Percentiles rank a stretch among this genome's conserved stretches.
Evolutionary conservation across 208 protist genomes (phyloP).

Genomic region (Blechomonas ayalai): DNA sequence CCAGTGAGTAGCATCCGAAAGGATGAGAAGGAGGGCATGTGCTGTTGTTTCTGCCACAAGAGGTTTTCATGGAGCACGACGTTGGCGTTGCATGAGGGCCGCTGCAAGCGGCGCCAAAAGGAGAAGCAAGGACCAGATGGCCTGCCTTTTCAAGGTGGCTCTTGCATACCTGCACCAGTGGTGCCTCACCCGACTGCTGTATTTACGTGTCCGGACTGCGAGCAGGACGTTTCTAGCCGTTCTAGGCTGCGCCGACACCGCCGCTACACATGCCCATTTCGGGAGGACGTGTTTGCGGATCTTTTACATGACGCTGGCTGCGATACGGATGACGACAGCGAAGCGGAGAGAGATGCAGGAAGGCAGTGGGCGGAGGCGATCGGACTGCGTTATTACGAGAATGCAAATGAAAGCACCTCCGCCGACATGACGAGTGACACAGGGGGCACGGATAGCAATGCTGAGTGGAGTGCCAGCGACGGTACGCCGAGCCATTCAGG

Average conservation of each 20-base stretch:
- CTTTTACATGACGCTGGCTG: constrained; percentile 17
- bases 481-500: not conserved
- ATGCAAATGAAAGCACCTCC: constrained; percentile 20
- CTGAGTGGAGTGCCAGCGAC: not conserved
- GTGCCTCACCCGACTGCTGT: too few species aligned
- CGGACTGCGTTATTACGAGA: constrained; percentile 28
- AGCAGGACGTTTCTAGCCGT: constrained; percentile 52
- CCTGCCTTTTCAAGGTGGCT: too few species aligned
- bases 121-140: not conserved
- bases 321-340: constrained; percentile 1
- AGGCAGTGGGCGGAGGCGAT: constrained; percentile 7
- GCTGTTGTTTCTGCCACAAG: constrained; percentile 17
- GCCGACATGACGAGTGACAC: too few species aligned
- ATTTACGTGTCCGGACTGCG: constrained; percentile 54
- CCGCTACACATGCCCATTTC: constrained; percentile 73
- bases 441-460: constrained; percentile 1
- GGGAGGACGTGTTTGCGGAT: constrained; percentile 56
- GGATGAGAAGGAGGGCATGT: not conserved
- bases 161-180: too few species aligned
- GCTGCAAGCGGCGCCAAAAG: not conserved
- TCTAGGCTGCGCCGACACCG: constrained; percentile 55
- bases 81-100: constrained; percentile 23
- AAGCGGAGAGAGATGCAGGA: constrained; percentile 4
- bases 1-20: too few species aligned
- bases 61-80: constrained; percentile 30